Evolutionary conservation across 2,329 filamentous ascomycete species (phyloP).

Genomic region (Penicillium decumbens): DNA sequence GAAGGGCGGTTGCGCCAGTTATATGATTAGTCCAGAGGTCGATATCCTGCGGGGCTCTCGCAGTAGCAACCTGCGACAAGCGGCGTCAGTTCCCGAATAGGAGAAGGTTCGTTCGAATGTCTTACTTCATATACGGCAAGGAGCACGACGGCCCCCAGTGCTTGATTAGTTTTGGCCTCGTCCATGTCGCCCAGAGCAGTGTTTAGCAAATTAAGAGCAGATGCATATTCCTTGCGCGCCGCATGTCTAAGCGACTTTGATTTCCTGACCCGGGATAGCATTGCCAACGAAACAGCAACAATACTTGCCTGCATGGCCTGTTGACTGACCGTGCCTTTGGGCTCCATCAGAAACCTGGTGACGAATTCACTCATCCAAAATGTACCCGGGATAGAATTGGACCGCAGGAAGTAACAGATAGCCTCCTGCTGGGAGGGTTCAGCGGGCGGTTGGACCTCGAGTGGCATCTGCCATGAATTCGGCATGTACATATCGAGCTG

Average conservation of each 20-base stretch:
- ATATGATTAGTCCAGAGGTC: conserved; percentile 56
- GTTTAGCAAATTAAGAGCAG: conserved; percentile 47
- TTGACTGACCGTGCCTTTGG: conserved; percentile 23
- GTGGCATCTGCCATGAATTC: conserved; percentile 13
- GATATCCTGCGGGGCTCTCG: conserved; percentile 45
- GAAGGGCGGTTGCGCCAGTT: conserved; percentile 56
- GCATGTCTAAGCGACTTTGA: conserved; percentile 45
- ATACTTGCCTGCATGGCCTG: conserved; percentile 46
- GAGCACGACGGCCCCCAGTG: conserved; percentile 53
- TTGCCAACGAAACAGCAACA: conserved; percentile 56
- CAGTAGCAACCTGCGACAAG: conserved; percentile 33
- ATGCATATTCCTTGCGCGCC: conserved; percentile 53
- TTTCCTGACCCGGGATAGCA: conserved; percentile 52
- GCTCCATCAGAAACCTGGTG: conserved; percentile 18
- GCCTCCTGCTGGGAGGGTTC: conserved; percentile 31
- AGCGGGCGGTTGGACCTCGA: conserved; percentile 24
- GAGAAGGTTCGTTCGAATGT: background rate
- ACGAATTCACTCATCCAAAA: conserved; percentile 26
- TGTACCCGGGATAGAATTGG: conserved; percentile 31
- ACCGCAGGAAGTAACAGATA: conserved; percentile 35
- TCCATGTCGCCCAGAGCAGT: conserved; percentile 30
- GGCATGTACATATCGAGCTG: conserved; percentile 14
- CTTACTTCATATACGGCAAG: conserved; percentile 60
- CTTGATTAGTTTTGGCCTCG: conserved; percentile 39
- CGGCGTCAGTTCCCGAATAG: background rate